Percentiles rank a stretch among this genome's conserved stretches.
Evolutionary conservation across 2,329 filamentous ascomycete genomes (phyloP).

Genomic region (Cercospora nicotianae): DNA sequence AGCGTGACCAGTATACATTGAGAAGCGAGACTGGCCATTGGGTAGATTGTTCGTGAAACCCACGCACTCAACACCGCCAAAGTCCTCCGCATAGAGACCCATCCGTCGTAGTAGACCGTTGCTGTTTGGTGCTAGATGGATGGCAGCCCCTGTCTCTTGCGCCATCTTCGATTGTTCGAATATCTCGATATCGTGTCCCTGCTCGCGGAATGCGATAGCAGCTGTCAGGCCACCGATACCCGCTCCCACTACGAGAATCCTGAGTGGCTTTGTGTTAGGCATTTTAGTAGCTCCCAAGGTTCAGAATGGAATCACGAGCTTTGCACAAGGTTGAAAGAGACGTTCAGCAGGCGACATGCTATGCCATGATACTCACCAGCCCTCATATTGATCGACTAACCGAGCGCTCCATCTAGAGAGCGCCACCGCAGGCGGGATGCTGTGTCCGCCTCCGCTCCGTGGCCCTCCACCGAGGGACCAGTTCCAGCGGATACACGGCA

Average conservation of each 20-base stretch:
- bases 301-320: not conserved
- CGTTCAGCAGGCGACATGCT: not conserved
- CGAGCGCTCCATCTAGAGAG: not conserved
- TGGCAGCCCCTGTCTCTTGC: constrained; percentile 59
- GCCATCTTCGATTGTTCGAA: constrained; percentile 10
- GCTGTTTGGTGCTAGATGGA: constrained; percentile 63
- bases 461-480: not conserved
- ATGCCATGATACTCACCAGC: not conserved
- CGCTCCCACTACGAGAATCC: not conserved
- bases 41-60: constrained; percentile 24
- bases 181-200: constrained; percentile 6
- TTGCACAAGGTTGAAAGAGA: not conserved
- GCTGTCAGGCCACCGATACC: constrained; percentile 9
- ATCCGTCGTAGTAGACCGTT: constrained; percentile 54
- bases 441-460: constrained; percentile 7
- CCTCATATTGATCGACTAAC: not conserved
- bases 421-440: not conserved
- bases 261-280: not conserved
- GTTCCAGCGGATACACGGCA: not conserved
- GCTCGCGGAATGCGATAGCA: constrained; percentile 6
- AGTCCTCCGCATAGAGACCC: constrained; percentile 28
- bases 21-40: constrained; percentile 20
- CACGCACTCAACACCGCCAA: constrained; percentile 23
- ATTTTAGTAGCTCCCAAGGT: not conserved
- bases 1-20: constrained; percentile 14